phyloP scores from a whole-genome alignment of 176 grass and related monocot species.

The Bolboschoenus planiculmis region DNA sequence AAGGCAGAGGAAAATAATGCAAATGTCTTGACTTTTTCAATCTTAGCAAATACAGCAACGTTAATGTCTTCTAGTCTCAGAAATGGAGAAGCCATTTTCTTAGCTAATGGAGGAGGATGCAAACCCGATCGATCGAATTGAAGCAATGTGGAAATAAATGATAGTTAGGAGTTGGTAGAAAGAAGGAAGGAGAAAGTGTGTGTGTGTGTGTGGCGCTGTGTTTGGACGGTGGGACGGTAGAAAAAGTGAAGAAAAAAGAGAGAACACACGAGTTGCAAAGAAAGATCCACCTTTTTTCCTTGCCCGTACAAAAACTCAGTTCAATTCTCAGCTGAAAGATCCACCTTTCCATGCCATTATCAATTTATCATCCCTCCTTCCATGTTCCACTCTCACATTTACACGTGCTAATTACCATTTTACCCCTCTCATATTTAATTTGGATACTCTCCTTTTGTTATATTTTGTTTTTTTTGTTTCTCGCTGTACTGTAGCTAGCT shows the following conservation, averaged over 20 bases:
- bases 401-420: too few relatives aligned
- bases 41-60: neutral
- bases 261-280: slow-evolving; percentile 26
- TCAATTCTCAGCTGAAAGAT: neutral
- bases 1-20: neutral
- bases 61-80: too few relatives aligned
- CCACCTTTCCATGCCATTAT: slow-evolving; percentile 3
- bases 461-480: too few relatives aligned
- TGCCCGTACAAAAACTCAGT: slow-evolving; percentile 18
- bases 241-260: neutral
- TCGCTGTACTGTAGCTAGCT: too few relatives aligned
- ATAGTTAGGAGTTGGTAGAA: neutral
- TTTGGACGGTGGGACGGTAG: neutral
- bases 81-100: too few relatives aligned
- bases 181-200: slow-evolving; percentile 1
- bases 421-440: too few relatives aligned
- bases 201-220: neutral
- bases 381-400: neutral
- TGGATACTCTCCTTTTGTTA: too few relatives aligned
- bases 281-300: too few relatives aligned
- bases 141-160: slow-evolving; percentile 4
- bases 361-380: neutral
- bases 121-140: too few relatives aligned
- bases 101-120: too few relatives aligned
- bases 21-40: neutral